Conservation (phyloP, 768 basidiomycete genomes). For the Suillus clintonianus region DNA sequence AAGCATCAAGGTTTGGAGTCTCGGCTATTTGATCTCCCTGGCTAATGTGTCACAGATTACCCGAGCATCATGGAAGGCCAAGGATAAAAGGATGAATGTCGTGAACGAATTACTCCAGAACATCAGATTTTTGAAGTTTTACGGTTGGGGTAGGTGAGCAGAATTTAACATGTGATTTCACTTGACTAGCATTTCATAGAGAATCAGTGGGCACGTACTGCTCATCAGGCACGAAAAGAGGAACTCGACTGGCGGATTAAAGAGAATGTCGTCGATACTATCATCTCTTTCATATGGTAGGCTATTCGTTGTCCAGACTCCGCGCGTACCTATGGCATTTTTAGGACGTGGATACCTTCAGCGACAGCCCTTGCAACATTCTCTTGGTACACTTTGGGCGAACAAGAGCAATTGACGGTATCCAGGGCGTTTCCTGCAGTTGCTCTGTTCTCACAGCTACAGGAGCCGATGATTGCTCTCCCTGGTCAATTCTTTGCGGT, state of each 20-base stretch:
- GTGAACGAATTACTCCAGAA: slow-evolving; percentile 81
- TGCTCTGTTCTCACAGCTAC: slow-evolving; percentile 72
- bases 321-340: slow-evolving; percentile 6
- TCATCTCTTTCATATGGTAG: slow-evolving; percentile 71
- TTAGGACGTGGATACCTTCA: slow-evolving; percentile 75
- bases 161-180: not conserved
- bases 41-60: slow-evolving; percentile 44
- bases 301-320: slow-evolving; percentile 6
- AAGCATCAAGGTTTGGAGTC: slow-evolving; percentile 57
- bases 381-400: slow-evolving; percentile 67
- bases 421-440: slow-evolving; percentile 82
- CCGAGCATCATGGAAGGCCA: slow-evolving; percentile 57
- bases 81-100: slow-evolving; percentile 66
- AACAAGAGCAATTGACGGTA: slow-evolving; percentile 66
- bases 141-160: slow-evolving; percentile 63
- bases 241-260: slow-evolving; percentile 73
- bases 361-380: slow-evolving; percentile 66
- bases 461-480: slow-evolving; percentile 64
- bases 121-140: slow-evolving; percentile 72
- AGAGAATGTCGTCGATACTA: slow-evolving; percentile 57
- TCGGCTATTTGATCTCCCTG: not conserved
- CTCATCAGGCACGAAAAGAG: slow-evolving; percentile 52
- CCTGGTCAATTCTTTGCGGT: slow-evolving; percentile 67
- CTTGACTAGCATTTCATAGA: slow-evolving; percentile 34
- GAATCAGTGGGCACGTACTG: slow-evolving; percentile 59